These are phyloP conservation scores for Populus euphratica DNA, from an alignment of 345 rosid genomes.

Conservation along the genomic window DNA sequence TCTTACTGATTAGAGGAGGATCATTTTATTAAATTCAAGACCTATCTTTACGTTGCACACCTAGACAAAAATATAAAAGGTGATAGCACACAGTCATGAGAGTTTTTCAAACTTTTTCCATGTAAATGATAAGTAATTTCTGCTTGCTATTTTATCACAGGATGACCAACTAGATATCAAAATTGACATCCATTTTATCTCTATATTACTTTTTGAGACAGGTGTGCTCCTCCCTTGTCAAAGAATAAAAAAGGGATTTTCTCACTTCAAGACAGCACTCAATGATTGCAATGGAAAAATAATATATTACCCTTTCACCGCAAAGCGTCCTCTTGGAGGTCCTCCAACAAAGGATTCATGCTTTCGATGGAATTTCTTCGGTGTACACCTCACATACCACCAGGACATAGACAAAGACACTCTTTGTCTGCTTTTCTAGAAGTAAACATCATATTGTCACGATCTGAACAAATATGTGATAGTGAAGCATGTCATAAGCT, in stretches of 20 bases:
- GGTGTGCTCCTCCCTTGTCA: not conserved
- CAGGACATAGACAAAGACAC: not conserved
- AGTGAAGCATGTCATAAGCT: not conserved
- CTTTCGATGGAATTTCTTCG: not conserved
- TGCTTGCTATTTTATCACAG: not conserved
- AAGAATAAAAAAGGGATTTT: not conserved
- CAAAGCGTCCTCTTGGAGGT: not conserved
- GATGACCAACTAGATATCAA: not conserved
- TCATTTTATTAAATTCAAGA: not conserved
- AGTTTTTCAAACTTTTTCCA: not conserved
- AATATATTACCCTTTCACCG: constrained; percentile 15
- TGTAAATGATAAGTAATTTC: not conserved
- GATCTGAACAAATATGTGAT: not conserved
- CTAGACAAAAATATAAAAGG: not conserved
- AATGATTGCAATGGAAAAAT: not conserved
- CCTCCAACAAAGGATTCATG: not conserved
- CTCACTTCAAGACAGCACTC: not conserved
- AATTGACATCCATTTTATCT: not conserved
- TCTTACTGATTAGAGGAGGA: not conserved
- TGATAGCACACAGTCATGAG: not conserved
- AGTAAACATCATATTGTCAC: not conserved
- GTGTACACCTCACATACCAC: not conserved
- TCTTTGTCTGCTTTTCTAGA: not conserved
- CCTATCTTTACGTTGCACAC: not conserved
- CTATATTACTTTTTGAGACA: not conserved